Base-by-base conservation (phyloP, 2,329 filamentous ascomycete species). In the Chrysoporthe puriensis region DNA sequence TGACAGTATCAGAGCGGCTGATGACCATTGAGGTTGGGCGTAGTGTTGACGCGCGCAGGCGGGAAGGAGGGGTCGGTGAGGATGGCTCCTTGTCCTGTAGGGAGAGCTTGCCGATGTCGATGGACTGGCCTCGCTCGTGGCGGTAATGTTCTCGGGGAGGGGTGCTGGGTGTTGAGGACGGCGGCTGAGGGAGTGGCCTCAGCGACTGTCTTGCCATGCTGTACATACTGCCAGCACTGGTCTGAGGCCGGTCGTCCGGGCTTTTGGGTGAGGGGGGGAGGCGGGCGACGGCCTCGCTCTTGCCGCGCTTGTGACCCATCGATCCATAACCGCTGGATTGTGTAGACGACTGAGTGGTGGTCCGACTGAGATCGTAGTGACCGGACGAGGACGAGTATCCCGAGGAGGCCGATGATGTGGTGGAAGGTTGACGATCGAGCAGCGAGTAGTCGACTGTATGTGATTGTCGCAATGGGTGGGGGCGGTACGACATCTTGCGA, bases 161-260 rank as follows among this genome's bases (percentile, higher is more conserved):
- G 43, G 73, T 74, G 3, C 75, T 74, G 18, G 80, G 77, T 7
- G 81, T 73, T 26, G 75, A 73, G 18, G 83, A 86, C 3, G 91
- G 90, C 1, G 86, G 82, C 75, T 92, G 91, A 3, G 90, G 87
- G 7, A 94, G 83, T 34, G 91, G 91, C 61, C 93, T 88, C 69
- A 97, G 82, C 32, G 92, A 94, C 74, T 92, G 91, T 64, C 93
- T 90, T 69, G 91, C 86, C 72, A 85, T 90, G 72, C 87, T 88
- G 75, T 93, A 94, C 70, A 90, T 83, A 72, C 87, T 88, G 44
- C 88, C 87, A n/a, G 87, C 83, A 42, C 66, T 70, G 70, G 79
- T 77, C 67, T 73, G 36, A 61, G 78, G 79, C 72, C 81, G 79
- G 69, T 70, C 75, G 48, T 73, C 71, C 21, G 74, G 72, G 69